phyloP scores from a whole-genome alignment of 2,329 filamentous ascomycete genomes.

The Metarhizium rileyi region DNA sequence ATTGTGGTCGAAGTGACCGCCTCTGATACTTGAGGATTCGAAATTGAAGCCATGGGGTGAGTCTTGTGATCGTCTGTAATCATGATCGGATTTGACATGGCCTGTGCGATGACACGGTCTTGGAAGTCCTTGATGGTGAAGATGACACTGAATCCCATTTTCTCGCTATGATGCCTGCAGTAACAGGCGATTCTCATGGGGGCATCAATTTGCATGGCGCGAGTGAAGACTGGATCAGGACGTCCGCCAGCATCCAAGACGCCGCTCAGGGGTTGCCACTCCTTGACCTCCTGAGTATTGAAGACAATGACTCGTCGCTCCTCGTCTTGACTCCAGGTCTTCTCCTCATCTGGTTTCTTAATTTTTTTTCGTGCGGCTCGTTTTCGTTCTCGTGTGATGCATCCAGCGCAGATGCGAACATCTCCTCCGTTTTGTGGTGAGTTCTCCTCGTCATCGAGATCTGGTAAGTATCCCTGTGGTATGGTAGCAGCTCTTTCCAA shows the following conservation, averaged over 20 bases:
- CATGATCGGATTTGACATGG: slow-evolving; percentile 81
- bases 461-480: slow-evolving; percentile 26
- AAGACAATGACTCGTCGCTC: slow-evolving; percentile 78
- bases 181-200: slow-evolving; percentile 97
- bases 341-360: slow-evolving; percentile 87
- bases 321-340: slow-evolving; percentile 75
- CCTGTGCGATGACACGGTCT: slow-evolving; percentile 70
- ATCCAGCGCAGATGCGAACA: slow-evolving; percentile 81
- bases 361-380: slow-evolving; percentile 85
- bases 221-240: slow-evolving; percentile 38
- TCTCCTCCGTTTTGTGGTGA: slow-evolving; percentile 84
- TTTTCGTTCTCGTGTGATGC: slow-evolving; percentile 84
- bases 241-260: slow-evolving; percentile 34
- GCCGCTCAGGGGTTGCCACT: slow-evolving; percentile 60
- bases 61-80: slow-evolving; percentile 98
- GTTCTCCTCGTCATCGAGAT: slow-evolving; percentile 49
- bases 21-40: slow-evolving; percentile 20
- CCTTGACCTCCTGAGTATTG: slow-evolving; percentile 79
- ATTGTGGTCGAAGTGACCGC: slow-evolving; percentile 14
- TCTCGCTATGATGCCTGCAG: slow-evolving; percentile 90
- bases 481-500: slow-evolving; percentile 44
- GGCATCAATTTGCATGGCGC: slow-evolving; percentile 67
- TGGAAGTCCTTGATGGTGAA: slow-evolving; percentile 83
- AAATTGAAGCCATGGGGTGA: slow-evolving; percentile 33
- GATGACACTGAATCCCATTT: slow-evolving; percentile 84